phyloP scores from a whole-genome alignment of 495 filamentous ascomycete genomes.

The Chaetomium fimeti region DNA sequence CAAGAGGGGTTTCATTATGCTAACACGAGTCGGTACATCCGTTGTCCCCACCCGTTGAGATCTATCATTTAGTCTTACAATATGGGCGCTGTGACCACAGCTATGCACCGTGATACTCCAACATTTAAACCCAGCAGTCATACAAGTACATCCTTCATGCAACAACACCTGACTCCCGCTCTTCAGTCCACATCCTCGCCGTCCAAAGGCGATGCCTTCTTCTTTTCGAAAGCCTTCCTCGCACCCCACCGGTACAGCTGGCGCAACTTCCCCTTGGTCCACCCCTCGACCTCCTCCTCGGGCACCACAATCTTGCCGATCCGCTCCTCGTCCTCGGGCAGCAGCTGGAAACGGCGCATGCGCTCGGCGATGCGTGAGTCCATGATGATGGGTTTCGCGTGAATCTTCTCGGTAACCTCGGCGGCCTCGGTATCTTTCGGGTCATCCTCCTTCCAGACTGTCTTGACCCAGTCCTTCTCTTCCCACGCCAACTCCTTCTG shows the following conservation, averaged over 20 bases:
- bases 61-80: conserved; percentile 11
- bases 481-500: conserved; percentile 68
- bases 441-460: conserved; percentile 61
- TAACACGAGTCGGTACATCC: background rate
- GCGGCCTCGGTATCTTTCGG: conserved; percentile 55
- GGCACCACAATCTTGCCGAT: conserved; percentile 60
- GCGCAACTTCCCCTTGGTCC: conserved; percentile 52
- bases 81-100: conserved; percentile 10
- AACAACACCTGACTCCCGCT: background rate
- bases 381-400: conserved; percentile 72
- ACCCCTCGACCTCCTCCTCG: conserved; percentile 66
- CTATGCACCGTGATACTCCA: conserved; percentile 15
- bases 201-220: conserved; percentile 28
- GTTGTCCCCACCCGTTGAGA: background rate
- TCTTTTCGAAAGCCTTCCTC: conserved; percentile 28
- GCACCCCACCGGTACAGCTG: conserved; percentile 47
- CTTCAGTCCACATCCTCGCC: conserved; percentile 30
- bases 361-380: conserved; percentile 74
- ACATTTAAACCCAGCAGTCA: conserved; percentile 15
- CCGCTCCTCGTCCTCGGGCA: conserved; percentile 64
- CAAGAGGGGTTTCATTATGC: conserved; percentile 19
- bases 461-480: conserved; percentile 86
- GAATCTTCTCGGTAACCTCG: conserved; percentile 64
- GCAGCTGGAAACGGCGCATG: conserved; percentile 75
- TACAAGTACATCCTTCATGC: conserved; percentile 14